A percentile compares a stretch with the other conserved stretches of the same genome.
These are phyloP conservation scores for Aspergillus vadensis DNA, from an alignment of 2,329 filamentous ascomycete species.

Conservation along the genomic window DNA sequence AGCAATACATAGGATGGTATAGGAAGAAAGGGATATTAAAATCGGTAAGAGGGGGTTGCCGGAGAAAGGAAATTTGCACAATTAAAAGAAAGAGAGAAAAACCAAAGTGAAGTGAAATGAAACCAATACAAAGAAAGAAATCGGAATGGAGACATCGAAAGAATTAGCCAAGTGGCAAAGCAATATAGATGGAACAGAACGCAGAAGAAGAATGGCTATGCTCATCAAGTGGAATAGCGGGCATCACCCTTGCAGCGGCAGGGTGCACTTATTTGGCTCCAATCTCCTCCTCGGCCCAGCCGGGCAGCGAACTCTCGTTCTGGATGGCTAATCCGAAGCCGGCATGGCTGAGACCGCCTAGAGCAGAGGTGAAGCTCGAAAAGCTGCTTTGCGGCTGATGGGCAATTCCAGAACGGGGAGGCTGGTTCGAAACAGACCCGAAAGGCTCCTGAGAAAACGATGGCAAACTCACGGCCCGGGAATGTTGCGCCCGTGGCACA, in stretches of 20 bases:
- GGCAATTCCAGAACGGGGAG: slow-evolving; percentile 38
- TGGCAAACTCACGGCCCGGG: slow-evolving; percentile 85
- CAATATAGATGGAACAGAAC: slow-evolving; percentile 22
- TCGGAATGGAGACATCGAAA: slow-evolving; percentile 21
- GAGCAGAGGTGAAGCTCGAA: slow-evolving; percentile 60
- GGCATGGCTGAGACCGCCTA: slow-evolving; percentile 59
- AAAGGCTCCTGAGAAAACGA: slow-evolving; percentile 65
- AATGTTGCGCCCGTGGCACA: slow-evolving; percentile 62
- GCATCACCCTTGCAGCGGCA: slow-evolving; percentile 17
- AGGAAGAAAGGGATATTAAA: slow-evolving; percentile 34
- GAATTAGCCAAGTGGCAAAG: slow-evolving; percentile 26
- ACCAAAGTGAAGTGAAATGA: slow-evolving; percentile 20
- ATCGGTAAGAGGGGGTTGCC: slow-evolving; percentile 29
- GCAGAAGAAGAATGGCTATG: slow-evolving; percentile 19
- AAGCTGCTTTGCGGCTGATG: slow-evolving; percentile 56
- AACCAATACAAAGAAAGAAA: slow-evolving; percentile 31
- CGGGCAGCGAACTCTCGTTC: slow-evolving; percentile 59
- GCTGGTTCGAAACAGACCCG: slow-evolving; percentile 43
- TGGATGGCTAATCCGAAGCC: slow-evolving; percentile 63
- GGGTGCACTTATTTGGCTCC: slow-evolving; percentile 51
- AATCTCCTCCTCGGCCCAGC: slow-evolving; percentile 67
- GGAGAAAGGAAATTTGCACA: slow-evolving; percentile 31
- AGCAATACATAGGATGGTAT: slow-evolving; percentile 44
- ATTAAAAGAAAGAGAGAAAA: slow-evolving; percentile 24
- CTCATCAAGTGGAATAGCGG: slow-evolving; percentile 21